These are phyloP conservation scores for Candida qinlingensis DNA, from an alignment of 805 yeast genomes.

Conservation along the genomic window DNA sequence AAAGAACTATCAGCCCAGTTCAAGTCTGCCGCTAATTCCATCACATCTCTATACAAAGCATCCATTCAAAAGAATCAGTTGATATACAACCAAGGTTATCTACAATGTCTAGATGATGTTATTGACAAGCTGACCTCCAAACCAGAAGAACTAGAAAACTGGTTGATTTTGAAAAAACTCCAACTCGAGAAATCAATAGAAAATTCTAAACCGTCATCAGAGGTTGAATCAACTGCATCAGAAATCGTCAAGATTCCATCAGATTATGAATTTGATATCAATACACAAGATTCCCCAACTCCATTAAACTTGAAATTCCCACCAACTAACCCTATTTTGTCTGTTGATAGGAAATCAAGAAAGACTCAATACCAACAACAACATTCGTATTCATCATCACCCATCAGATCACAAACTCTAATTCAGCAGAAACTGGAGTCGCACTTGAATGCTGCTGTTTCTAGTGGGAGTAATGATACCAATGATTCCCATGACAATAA, in stretches of 20 bases:
- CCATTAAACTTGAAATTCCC: constrained; percentile 13
- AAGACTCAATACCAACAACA: not conserved
- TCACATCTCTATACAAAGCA: constrained; percentile 57
- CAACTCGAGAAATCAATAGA: constrained; percentile 28
- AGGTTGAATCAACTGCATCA: constrained; percentile 1
- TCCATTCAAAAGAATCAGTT: constrained; percentile 45
- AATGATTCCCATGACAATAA: not conserved
- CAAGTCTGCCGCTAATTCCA: constrained; percentile 66
- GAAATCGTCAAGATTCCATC: constrained; percentile 7
- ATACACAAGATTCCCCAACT: not conserved
- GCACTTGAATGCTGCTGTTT: too few relatives aligned
- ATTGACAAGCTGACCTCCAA: constrained; percentile 19
- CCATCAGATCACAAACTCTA: not conserved
- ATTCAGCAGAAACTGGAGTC: too few relatives aligned
- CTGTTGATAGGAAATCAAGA: constrained; percentile 6
- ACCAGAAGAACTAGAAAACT: constrained; percentile 40
- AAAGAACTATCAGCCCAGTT: constrained; percentile 57
- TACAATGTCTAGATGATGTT: constrained; percentile 56
- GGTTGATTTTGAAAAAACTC: constrained; percentile 44
- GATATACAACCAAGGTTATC: constrained; percentile 50
- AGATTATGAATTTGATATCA: constrained; percentile 16
- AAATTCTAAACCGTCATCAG: not conserved
- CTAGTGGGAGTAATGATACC: too few relatives aligned
- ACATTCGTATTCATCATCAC: constrained; percentile 1
- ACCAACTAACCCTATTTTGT: constrained; percentile 17